Evolutionary conservation across 2,329 filamentous ascomycete genomes (phyloP).

Genomic region (Fonsecaea multimorphosa): DNA sequence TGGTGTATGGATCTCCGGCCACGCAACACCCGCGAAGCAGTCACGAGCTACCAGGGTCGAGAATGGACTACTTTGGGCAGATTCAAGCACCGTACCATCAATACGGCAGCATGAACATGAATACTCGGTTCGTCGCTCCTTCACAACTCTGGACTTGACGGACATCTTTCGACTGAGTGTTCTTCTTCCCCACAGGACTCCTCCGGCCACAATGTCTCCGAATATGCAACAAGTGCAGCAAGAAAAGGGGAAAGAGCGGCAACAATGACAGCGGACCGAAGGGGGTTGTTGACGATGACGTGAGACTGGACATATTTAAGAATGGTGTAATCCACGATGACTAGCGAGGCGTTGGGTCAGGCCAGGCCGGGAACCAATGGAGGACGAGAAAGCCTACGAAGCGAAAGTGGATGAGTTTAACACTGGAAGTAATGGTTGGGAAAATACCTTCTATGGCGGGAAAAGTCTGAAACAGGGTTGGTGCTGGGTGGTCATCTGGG

Average conservation of each 20-base stretch:
- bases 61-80: constrained; percentile 39
- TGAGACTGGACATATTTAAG: constrained; percentile 21
- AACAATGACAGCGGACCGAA: constrained; percentile 15
- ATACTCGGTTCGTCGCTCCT: constrained; percentile 41
- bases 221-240: constrained; percentile 14
- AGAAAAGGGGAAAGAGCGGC: constrained; percentile 30
- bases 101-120: constrained; percentile 39
- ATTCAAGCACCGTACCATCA: constrained; percentile 34
- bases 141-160: constrained; percentile 39
- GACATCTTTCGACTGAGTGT: constrained; percentile 35
- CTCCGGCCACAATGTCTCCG: constrained; percentile 20
- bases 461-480: constrained; percentile 1
- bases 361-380: constrained; percentile 7
- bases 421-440: constrained; percentile 7
- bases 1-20: constrained; percentile 31
- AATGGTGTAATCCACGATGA: constrained; percentile 13
- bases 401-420: background rate
- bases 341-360: constrained; percentile 25
- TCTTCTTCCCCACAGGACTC: constrained; percentile 33
- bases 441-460: constrained; percentile 4
- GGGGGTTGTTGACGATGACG: constrained; percentile 20
- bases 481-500: background rate
- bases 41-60: constrained; percentile 27
- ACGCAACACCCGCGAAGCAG: constrained; percentile 30
- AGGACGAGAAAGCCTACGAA: background rate